phyloP scores from a whole-genome alignment of 2,329 filamentous ascomycete species.

The Elsinoe perseae region DNA sequence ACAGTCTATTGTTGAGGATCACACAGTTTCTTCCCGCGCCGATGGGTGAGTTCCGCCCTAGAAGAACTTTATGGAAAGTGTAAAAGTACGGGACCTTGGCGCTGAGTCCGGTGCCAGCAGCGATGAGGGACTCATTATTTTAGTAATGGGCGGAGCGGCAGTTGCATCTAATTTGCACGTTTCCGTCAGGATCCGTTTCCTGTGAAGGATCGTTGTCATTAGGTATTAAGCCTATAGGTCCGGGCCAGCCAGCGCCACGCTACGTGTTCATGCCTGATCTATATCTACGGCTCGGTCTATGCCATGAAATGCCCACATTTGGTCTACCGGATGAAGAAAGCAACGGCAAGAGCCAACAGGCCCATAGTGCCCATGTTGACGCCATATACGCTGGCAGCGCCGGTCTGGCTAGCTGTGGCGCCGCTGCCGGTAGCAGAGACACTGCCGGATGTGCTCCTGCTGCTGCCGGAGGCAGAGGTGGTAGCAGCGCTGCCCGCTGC shows the following conservation, averaged over 20 bases:
- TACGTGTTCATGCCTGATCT: background rate
- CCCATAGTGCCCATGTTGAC: slow-evolving; percentile 15
- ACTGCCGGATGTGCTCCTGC: background rate
- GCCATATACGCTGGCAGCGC: background rate
- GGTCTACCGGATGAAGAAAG: slow-evolving; percentile 6
- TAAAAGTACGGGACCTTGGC: too few relatives aligned
- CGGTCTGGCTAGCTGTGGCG: slow-evolving; percentile 2
- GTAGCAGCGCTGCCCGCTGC: background rate
- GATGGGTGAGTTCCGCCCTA: too few relatives aligned
- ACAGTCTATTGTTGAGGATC: too few relatives aligned
- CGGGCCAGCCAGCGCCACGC: background rate
- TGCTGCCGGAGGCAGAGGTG: background rate
- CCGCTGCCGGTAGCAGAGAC: background rate
- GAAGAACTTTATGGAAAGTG: too few relatives aligned
- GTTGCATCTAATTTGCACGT: too few relatives aligned
- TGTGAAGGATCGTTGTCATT: too few relatives aligned
- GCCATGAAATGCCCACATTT: background rate
- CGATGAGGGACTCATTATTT: too few relatives aligned
- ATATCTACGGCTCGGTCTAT: background rate
- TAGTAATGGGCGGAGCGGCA: too few relatives aligned
- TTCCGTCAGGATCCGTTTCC: too few relatives aligned
- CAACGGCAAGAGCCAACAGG: slow-evolving; percentile 1
- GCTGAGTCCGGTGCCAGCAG: too few relatives aligned
- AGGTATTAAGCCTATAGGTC: background rate
- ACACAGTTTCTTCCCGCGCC: too few relatives aligned